Percentiles rank a stretch among this genome's conserved stretches.
Conservation (phyloP, 768 basidiomycete genomes). For the Lentinula detonsa region DNA sequence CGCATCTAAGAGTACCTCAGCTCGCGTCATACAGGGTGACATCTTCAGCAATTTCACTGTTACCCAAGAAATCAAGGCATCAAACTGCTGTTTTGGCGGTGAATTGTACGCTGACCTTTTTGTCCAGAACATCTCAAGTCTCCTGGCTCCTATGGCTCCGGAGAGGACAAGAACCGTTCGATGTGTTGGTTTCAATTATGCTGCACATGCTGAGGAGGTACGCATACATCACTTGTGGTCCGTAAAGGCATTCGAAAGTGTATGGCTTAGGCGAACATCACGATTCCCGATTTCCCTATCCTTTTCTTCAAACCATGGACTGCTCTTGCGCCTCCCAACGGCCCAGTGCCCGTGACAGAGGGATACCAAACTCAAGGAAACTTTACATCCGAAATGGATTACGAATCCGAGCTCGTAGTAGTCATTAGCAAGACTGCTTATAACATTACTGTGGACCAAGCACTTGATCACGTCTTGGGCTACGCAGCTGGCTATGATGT, state of each 20-base stretch:
- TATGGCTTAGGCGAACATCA: conserved; percentile 20
- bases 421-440: conserved; percentile 35
- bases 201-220: conserved; percentile 18
- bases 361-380: conserved; percentile 34
- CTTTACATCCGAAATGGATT: conserved; percentile 35
- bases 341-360: conserved; percentile 26
- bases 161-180: conserved; percentile 28
- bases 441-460: conserved; percentile 35
- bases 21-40: conserved; percentile 20
- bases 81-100: neutral
- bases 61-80: conserved; percentile 25
- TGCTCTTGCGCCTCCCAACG: conserved; percentile 27
- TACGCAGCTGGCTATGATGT: conserved; percentile 35
- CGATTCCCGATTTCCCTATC: conserved; percentile 29
- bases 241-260: neutral
- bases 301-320: conserved; percentile 31
- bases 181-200: conserved; percentile 31
- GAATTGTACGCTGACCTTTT: neutral
- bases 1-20: conserved; percentile 18
- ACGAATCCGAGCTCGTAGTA: conserved; percentile 35
- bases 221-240: conserved; percentile 11
- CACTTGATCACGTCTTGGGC: conserved; percentile 34
- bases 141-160: conserved; percentile 27
- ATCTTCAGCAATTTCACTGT: conserved; percentile 20
- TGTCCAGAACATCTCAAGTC: conserved; percentile 23